Conservation (phyloP, 331 rosid species). For the Malus hybrid region DNA sequence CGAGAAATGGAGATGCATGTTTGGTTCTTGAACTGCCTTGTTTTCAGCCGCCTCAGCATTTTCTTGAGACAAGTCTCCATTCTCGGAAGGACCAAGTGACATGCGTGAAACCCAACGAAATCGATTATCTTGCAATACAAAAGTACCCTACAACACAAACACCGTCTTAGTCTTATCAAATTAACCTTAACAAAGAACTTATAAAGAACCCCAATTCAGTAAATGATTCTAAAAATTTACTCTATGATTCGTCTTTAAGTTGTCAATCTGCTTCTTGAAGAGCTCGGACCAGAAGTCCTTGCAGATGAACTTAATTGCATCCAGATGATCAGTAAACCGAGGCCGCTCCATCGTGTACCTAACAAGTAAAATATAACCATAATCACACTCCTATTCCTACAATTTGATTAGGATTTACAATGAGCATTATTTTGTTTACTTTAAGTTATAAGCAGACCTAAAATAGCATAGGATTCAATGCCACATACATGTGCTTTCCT, state of each 20-base stretch:
- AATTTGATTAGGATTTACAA: background rate
- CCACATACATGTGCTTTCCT: background rate
- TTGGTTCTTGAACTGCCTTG: conserved; percentile 61
- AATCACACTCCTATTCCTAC: background rate
- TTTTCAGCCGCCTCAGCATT: conserved; percentile 42
- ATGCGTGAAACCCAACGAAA: conserved; percentile 78
- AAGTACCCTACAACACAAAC: conserved; percentile 66
- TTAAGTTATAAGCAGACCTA: background rate
- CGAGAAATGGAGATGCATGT: conserved; percentile 92
- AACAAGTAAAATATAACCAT: background rate
- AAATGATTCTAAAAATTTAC: conserved; percentile 31
- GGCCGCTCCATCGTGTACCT: conserved; percentile 97
- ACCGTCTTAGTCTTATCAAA: background rate
- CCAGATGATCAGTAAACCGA: conserved; percentile 86
- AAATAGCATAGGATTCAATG: background rate
- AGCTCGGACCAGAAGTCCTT: conserved; percentile 99
- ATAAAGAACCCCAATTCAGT: background rate
- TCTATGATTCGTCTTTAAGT: conserved; percentile 93
- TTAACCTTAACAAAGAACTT: background rate
- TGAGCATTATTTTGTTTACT: background rate
- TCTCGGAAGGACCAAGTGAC: conserved; percentile 58
- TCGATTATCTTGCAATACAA: conserved; percentile 88
- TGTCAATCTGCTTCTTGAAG: conserved; percentile 96
- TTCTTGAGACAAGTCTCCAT: conserved; percentile 44
- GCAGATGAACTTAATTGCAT: conserved; percentile 96